Percentiles rank a stretch among this genome's conserved stretches.
Evolutionary conservation across 495 filamentous ascomycete species (phyloP).

Genomic region (Daldinia loculata): DNA sequence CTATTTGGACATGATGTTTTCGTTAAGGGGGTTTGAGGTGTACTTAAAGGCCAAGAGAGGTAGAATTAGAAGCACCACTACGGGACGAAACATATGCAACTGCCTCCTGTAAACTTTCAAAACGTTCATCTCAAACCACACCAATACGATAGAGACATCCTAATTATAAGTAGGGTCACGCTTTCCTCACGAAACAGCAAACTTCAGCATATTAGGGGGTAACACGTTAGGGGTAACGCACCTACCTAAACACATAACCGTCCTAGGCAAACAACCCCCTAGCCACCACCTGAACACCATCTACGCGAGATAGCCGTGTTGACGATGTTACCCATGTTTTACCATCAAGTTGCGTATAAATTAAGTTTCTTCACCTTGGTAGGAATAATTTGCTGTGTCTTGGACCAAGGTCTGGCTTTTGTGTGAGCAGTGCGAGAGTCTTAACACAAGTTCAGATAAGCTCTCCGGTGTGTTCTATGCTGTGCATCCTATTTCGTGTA

Average conservation of each 20-base stretch:
- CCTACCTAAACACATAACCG: background rate
- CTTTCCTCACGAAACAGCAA: background rate
- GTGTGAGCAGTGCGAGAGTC: background rate
- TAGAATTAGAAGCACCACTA: background rate
- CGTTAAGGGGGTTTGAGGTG: background rate
- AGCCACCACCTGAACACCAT: background rate
- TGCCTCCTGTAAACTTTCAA: background rate
- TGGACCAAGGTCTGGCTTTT: background rate
- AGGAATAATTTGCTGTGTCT: background rate
- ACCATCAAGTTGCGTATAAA: background rate
- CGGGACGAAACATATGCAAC: background rate
- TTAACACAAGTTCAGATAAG: background rate
- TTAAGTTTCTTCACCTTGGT: background rate
- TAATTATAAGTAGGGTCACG: background rate
- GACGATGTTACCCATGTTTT: background rate
- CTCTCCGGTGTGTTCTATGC: background rate
- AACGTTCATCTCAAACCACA: background rate
- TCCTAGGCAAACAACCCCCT: background rate
- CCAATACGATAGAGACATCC: background rate
- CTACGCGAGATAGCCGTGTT: background rate
- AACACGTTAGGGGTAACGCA: background rate
- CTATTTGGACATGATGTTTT: background rate
- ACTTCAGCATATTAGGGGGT: background rate
- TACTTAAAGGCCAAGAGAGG: too few species aligned
- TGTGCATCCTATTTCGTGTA: background rate